Conservation (phyloP, 176 grass and related monocot species). For the Aegilops bicornis region DNA sequence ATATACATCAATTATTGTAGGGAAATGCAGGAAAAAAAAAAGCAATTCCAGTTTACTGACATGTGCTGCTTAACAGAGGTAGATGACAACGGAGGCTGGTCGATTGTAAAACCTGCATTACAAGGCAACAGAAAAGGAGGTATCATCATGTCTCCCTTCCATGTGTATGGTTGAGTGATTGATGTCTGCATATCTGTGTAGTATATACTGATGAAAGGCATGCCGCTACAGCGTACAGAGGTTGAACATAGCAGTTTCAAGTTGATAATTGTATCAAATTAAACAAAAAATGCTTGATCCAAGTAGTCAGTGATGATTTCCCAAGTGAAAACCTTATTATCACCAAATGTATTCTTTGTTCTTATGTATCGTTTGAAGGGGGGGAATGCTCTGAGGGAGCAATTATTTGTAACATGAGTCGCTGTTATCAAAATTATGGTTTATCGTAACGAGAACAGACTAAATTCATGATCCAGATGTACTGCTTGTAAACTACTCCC, state of each 20-base stretch:
- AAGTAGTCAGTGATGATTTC: background rate
- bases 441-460: background rate
- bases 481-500: background rate
- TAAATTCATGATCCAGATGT: conserved; percentile 13
- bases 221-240: background rate
- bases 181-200: conserved; percentile 7
- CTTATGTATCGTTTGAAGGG: background rate
- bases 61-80: conserved; percentile 54
- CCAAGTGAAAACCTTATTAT: background rate
- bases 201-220: background rate
- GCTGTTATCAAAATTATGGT: background rate
- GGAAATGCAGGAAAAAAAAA: background rate
- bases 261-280: background rate
- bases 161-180: background rate
- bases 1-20: background rate
- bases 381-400: background rate
- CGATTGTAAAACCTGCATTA: conserved; percentile 62
- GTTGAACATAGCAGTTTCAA: conserved; percentile 7
- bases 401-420: background rate
- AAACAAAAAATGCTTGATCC: background rate
- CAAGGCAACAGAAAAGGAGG: conserved; percentile 56
- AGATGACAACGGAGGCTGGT: conserved; percentile 71
- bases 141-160: background rate
- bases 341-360: background rate
- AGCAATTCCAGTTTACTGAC: background rate